Conservation (phyloP, 148 eudicot genomes). For the Drosera capensis region DNA sequence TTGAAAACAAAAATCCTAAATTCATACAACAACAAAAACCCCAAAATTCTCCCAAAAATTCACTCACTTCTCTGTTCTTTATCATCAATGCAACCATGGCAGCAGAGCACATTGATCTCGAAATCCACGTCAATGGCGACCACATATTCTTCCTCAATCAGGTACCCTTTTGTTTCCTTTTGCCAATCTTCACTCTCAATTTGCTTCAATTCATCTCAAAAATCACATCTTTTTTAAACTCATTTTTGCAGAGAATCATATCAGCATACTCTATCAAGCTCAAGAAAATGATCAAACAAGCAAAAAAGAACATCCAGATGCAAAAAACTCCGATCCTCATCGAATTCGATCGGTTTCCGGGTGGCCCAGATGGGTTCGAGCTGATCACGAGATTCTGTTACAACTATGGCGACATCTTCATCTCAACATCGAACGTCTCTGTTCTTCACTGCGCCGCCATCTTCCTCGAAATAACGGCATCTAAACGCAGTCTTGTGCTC, state of each 20-base stretch:
- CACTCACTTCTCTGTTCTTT: too few species aligned
- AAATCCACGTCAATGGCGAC: conserved; percentile 47
- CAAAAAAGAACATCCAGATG: conserved; percentile 25
- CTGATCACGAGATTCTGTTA: conserved; percentile 50
- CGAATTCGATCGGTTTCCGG: conserved; percentile 42
- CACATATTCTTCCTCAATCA: conserved; percentile 56
- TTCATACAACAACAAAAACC: too few species aligned
- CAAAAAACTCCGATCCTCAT: conserved; percentile 14
- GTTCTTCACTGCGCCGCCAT: conserved; percentile 47
- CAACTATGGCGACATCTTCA: conserved; percentile 33
- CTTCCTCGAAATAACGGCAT: conserved; percentile 27
- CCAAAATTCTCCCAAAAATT: too few species aligned
- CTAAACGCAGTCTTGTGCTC: conserved; percentile 27
- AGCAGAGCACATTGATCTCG: conserved; percentile 37
- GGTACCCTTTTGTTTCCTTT: conserved; percentile 19
- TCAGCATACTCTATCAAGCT: conserved; percentile 40
- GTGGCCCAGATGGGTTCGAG: conserved; percentile 62
- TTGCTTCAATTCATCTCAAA: background rate
- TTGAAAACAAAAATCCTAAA: too few species aligned
- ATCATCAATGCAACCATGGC: conserved; percentile 13
- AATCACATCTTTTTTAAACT: background rate
- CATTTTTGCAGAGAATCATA: conserved; percentile 27
- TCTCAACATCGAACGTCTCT: conserved; percentile 32
- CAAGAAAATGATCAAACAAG: conserved; percentile 36
- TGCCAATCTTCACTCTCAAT: background rate